These are phyloP conservation scores for Colletotrichum aenigma DNA, from an alignment of 2,329 filamentous ascomycete species.

Conservation along the genomic window DNA sequence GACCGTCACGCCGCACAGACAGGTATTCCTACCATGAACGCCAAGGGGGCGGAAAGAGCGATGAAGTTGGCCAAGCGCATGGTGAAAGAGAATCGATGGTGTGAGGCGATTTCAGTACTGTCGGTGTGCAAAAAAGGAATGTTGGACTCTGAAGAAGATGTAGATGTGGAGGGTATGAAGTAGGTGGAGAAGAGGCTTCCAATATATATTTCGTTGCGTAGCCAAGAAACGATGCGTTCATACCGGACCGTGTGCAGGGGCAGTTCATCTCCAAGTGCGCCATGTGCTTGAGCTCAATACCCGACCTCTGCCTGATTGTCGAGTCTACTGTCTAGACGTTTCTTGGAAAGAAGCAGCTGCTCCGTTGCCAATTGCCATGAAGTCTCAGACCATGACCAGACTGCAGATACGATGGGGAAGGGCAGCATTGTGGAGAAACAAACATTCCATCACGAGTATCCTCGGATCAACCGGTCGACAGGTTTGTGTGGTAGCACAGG, in stretches of 20 bases:
- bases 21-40: neutral
- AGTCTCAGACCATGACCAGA: neutral
- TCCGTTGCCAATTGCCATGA: neutral
- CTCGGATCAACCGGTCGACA: neutral
- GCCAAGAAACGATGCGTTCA: neutral
- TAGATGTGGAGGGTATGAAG: rapidly evolving
- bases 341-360: neutral
- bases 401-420: neutral
- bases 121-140: neutral
- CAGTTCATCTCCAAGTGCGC: neutral
- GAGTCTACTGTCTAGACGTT: rapidly evolving
- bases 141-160: neutral
- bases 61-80: neutral
- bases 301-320: neutral
- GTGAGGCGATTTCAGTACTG: neutral
- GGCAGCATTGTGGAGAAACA: neutral
- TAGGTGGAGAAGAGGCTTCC: neutral
- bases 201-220: neutral
- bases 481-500: neutral
- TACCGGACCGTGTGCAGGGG: rapidly evolving
- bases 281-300: neutral
- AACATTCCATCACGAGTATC: neutral
- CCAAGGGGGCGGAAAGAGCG: neutral
- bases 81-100: neutral
- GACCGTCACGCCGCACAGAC: rapidly evolving